Evolutionary conservation across 495 filamentous ascomycete species (phyloP).

Genomic region (Hyaloscypha hepaticicola): DNA sequence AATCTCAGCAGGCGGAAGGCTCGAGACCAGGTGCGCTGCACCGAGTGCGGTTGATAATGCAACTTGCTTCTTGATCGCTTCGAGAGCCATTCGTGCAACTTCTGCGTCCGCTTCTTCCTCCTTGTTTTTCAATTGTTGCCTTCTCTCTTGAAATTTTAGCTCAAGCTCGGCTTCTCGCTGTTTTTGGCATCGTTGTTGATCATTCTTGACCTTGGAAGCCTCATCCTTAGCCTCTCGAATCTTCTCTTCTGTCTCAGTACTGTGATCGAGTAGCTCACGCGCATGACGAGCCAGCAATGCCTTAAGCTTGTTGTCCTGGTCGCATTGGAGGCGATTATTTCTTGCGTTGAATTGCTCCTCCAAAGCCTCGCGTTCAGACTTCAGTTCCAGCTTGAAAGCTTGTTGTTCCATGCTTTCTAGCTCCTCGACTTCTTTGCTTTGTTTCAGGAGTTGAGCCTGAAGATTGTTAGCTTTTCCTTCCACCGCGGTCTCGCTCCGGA

Average conservation of each 20-base stretch:
- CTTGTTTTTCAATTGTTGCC: not conserved
- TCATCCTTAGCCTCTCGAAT: not conserved
- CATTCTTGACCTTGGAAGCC: not conserved
- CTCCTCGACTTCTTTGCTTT: not conserved
- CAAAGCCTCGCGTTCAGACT: not conserved
- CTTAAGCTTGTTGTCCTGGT: not conserved
- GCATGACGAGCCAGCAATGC: not conserved
- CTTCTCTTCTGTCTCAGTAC: not conserved
- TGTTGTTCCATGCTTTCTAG: not conserved
- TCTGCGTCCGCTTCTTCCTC: not conserved
- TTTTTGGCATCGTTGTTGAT: too few species aligned
- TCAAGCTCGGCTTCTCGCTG: too few species aligned
- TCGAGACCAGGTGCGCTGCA: not conserved
- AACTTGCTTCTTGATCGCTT: not conserved
- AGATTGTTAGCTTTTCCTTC: not conserved
- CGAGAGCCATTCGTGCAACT: not conserved
- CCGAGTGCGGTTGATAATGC: not conserved
- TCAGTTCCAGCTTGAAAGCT: not conserved
- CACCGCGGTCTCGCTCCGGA: too few species aligned
- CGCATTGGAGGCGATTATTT: not conserved
- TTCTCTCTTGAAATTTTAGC: not conserved
- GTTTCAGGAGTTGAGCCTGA: not conserved
- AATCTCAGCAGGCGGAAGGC: not conserved
- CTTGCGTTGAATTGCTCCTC: not conserved
- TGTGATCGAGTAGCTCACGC: not conserved